A percentile compares a stretch with the other conserved stretches of the same genome.
Evolutionary conservation across 2,329 filamentous ascomycete genomes (phyloP).

Genomic region (Neopestalotiopsis clavispora): DNA sequence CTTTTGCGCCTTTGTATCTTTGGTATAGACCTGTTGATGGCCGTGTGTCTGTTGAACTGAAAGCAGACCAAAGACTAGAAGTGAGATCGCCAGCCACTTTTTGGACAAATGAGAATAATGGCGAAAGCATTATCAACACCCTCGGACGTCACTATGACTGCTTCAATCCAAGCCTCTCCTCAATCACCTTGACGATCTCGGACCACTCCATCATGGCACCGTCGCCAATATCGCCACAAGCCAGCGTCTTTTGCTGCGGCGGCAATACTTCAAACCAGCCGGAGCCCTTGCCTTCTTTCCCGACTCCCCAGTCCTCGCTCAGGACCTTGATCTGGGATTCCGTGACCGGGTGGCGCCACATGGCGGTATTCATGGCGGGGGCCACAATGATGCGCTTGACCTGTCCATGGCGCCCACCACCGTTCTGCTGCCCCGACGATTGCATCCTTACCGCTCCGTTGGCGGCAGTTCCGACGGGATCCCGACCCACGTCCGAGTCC

Average conservation of each 20-base stretch:
- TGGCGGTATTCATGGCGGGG: conserved; percentile 86
- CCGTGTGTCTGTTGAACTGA: no score
- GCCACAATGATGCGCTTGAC: conserved; percentile 77
- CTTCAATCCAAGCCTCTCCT: conserved; percentile 51
- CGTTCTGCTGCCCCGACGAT: no score
- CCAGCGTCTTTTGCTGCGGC: conserved; percentile 77
- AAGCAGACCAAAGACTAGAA: no score
- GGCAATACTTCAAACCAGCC: conserved; percentile 73
- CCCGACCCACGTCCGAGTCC: conserved; percentile 41
- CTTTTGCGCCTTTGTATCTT: no score
- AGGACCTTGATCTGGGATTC: conserved; percentile 71
- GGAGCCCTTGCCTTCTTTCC: conserved; percentile 27
- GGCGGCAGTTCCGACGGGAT: neutral
- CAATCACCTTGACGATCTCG: conserved; percentile 71
- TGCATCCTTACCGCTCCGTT: conserved; percentile 20
- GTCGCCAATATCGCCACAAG: conserved; percentile 82
- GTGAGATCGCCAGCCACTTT: no score
- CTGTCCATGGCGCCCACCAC: conserved; percentile 26
- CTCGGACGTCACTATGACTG: neutral
- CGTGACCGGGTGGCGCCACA: conserved; percentile 89
- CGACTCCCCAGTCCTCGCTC: conserved; percentile 74
- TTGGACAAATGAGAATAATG: neutral
- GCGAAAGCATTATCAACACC: neutral
- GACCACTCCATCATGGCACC: conserved; percentile 86
- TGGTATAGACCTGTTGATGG: no score